Percentiles rank a stretch among this genome's conserved stretches.
Conservation (phyloP, 2,329 filamentous ascomycete species). For the Scedosporium minutisporum region DNA sequence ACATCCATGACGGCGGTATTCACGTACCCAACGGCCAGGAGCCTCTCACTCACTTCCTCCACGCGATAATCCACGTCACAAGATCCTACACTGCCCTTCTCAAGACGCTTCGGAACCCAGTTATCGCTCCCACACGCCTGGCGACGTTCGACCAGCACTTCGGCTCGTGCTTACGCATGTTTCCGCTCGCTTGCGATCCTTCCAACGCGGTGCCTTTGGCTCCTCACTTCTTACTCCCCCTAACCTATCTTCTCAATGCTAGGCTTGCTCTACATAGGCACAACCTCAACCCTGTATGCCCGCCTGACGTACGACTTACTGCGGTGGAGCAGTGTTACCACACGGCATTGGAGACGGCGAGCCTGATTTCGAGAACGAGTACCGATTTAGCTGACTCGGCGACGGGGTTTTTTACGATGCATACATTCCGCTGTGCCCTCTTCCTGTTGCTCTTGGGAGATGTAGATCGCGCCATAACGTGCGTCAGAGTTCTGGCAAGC, state of each 20-base stretch:
- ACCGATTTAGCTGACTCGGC: slow-evolving; percentile 55
- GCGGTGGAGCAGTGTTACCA: slow-evolving; percentile 71
- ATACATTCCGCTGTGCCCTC: slow-evolving; percentile 79
- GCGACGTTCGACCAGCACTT: slow-evolving; percentile 78
- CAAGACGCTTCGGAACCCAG: slow-evolving; percentile 57
- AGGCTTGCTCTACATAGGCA: slow-evolving; percentile 82
- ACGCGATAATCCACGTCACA: slow-evolving; percentile 73
- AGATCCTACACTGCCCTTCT: slow-evolving; percentile 66
- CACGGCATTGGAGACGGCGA: slow-evolving; percentile 69
- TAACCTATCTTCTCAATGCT: slow-evolving; percentile 72
- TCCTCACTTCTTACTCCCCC: slow-evolving; percentile 62
- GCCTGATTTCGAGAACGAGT: slow-evolving; percentile 58
- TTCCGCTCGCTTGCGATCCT: slow-evolving; percentile 65
- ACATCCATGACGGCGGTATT: slow-evolving; percentile 51
- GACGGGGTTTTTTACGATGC: slow-evolving; percentile 66
- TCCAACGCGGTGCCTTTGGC: slow-evolving; percentile 59
- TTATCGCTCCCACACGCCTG: slow-evolving; percentile 57
- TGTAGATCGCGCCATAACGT: slow-evolving; percentile 61
- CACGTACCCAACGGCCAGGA: slow-evolving; percentile 39
- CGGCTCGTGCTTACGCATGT: slow-evolving; percentile 60
- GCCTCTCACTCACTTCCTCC: slow-evolving; percentile 58
- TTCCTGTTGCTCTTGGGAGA: slow-evolving; percentile 69
- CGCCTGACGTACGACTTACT: slow-evolving; percentile 52
- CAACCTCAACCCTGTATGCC: slow-evolving; percentile 68
- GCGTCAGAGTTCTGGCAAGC: slow-evolving; percentile 60